A percentile compares a stretch with the other conserved stretches of the same genome.
Conservation (phyloP, 805 yeast species). For the Ogataea henricii region DNA sequence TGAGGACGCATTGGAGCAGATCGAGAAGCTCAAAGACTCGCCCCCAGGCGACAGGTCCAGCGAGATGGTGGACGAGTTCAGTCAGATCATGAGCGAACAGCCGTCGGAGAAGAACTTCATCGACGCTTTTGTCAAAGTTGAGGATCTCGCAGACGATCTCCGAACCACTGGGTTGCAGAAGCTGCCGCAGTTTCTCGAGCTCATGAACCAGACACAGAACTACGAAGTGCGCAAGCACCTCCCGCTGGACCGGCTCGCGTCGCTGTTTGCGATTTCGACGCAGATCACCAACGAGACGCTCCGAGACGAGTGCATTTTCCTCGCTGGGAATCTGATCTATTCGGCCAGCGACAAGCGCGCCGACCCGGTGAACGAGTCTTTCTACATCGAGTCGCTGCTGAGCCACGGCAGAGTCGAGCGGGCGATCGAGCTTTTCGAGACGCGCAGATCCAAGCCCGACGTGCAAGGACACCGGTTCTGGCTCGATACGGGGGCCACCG, state of each 20-base stretch:
- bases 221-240: conserved; percentile 22
- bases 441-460: conserved; percentile 37
- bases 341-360: conserved; percentile 42
- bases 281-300: conserved; percentile 35
- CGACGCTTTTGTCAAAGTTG: conserved; percentile 26
- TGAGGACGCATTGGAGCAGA: conserved; percentile 23
- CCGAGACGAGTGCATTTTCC: conserved; percentile 38
- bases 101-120: conserved; percentile 24
- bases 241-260: conserved; percentile 38
- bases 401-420: conserved; percentile 34
- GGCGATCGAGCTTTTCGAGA: conserved; percentile 41
- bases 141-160: conserved; percentile 22
- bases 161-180: conserved; percentile 25
- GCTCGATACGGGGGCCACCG: conserved; percentile 50
- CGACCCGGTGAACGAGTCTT: conserved; percentile 53
- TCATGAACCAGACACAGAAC: conserved; percentile 23
- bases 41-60: background rate
- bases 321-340: conserved; percentile 48
- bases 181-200: conserved; percentile 27
- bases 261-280: conserved; percentile 45
- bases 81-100: conserved; percentile 16
- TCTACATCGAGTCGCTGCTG: conserved; percentile 48
- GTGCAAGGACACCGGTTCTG: conserved; percentile 48
- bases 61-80: conserved; percentile 13
- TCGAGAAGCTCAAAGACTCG: conserved; percentile 16